A percentile compares a stretch with the other conserved stretches of the same genome.
These are phyloP conservation scores for Epichloe bromicola DNA, from an alignment of 2,329 filamentous ascomycete genomes.

Conservation along the genomic window DNA sequence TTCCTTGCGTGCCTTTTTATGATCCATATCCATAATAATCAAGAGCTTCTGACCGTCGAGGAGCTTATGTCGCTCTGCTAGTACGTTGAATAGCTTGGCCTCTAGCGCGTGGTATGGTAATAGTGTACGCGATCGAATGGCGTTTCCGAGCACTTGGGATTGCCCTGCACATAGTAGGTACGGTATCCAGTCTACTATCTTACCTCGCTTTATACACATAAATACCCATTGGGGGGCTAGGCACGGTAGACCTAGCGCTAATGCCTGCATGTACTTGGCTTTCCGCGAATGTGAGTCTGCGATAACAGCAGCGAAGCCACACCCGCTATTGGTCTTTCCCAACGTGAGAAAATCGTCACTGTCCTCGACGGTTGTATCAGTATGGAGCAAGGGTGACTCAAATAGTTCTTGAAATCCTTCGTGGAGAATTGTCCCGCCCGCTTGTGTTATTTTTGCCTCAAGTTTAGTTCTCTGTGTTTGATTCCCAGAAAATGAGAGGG, in stretches of 20 bases:
- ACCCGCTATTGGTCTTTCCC: constrained; percentile 33
- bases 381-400: constrained; percentile 27
- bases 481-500: constrained; percentile 53
- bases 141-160: constrained; percentile 62
- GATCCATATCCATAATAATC: constrained; percentile 49
- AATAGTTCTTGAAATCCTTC: constrained; percentile 77
- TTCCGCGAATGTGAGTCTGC: constrained; percentile 77
- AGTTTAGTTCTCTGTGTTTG: constrained; percentile 32
- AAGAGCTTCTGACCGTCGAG: constrained; percentile 55
- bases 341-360: constrained; percentile 34
- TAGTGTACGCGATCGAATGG: constrained; percentile 62
- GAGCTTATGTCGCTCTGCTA: constrained; percentile 48
- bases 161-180: constrained; percentile 81
- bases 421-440: constrained; percentile 60
- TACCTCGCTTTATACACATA: constrained; percentile 49
- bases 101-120: constrained; percentile 42
- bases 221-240: constrained; percentile 69
- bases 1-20: constrained; percentile 43
- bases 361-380: constrained; percentile 18
- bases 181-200: constrained; percentile 58
- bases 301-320: constrained; percentile 75
- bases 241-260: constrained; percentile 80
- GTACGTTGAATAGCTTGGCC: constrained; percentile 42
- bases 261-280: constrained; percentile 86
- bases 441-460: constrained; percentile 48